A percentile compares a stretch with the other conserved stretches of the same genome.
Conservation (phyloP, 2,329 filamentous ascomycete species). For the Sporothrix brasiliensis region DNA sequence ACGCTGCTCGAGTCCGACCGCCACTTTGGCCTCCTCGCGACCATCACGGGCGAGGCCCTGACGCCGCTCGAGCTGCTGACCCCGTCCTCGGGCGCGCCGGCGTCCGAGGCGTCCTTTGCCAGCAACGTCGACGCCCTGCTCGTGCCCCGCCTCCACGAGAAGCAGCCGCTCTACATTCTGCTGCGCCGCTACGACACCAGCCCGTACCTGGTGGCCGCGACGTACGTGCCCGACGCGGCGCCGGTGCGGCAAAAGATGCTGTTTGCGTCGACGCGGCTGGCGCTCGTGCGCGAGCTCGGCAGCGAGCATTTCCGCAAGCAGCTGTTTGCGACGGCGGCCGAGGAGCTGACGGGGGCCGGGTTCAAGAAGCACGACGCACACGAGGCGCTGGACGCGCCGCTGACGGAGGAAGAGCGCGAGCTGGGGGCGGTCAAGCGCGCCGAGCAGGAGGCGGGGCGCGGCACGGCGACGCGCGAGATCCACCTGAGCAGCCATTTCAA, state of each 20-base stretch:
- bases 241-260: slow-evolving; percentile 86
- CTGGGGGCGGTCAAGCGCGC: slow-evolving; percentile 73
- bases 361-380: slow-evolving; percentile 76
- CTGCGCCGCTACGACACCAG: slow-evolving; percentile 66
- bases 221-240: slow-evolving; percentile 77
- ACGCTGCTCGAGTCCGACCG: slow-evolving; percentile 62
- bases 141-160: slow-evolving; percentile 64
- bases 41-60: slow-evolving; percentile 70
- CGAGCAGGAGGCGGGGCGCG: slow-evolving; percentile 72
- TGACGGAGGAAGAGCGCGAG: slow-evolving; percentile 76
- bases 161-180: slow-evolving; percentile 72
- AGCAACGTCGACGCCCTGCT: slow-evolving; percentile 64
- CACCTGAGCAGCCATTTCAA: slow-evolving; percentile 60
- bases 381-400: slow-evolving; percentile 63
- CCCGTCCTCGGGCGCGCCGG: slow-evolving; percentile 56
- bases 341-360: slow-evolving; percentile 69
- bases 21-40: slow-evolving; percentile 71
- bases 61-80: slow-evolving; percentile 59
- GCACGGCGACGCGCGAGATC: slow-evolving; percentile 63
- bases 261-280: slow-evolving; percentile 76
- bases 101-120: slow-evolving; percentile 58
- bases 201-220: slow-evolving; percentile 68
- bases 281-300: slow-evolving; percentile 74
- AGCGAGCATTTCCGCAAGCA: slow-evolving; percentile 77
- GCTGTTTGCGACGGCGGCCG: slow-evolving; percentile 69